Evolutionary conservation across 257 asterid genomes (phyloP), one percentile per base, ranked within the genome.

Genomic region (Solanum bukasovii): DNA sequence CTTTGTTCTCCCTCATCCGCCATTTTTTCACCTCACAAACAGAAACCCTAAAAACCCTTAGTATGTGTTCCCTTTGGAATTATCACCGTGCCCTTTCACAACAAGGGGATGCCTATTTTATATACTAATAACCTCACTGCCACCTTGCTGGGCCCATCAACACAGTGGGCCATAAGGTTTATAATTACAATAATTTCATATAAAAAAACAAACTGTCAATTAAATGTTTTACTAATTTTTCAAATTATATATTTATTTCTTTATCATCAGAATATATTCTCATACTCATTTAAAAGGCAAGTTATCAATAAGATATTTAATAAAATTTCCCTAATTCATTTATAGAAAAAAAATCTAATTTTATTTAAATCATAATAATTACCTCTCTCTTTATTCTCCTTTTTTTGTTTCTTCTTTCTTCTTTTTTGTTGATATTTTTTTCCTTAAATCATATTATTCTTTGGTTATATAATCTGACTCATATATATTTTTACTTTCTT

Each of bases 1-100:
- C 92, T 91, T 21, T 84, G 88, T 65, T 89, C 94, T 72, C 14
- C 83, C 31, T 89, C 89, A 21, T 75, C 92, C 2, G 91, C 91
- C 94, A 89, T 90, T 73, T 21, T 73, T 34, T 34, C 11, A 6
- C 67, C 67, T 13, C 82, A 9, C 83, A 35, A 21, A 73, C 49
- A 44, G 37, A 34, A 87, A 87, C 83, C 89, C 87, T 65, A 81
- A 59, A 31, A 73, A 20, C 33, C 83, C 65, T 16, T 20, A 14
- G 56, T 4, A 13, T 25, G 33, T 42, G 52, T 38, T 84, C 59
- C 13, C 81, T 40, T 20, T 1, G 23, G 75, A 8, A 37, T 31
- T 73, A 37, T 86, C 73, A 52, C 84, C 46, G 31, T 72, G 33
- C 1, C 1, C 1, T 31, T 68, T 46, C 5, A 5, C 73, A 20